Conservation (phyloP, 2,329 filamentous ascomycete genomes). For the Ophiostoma sp. region DNA sequence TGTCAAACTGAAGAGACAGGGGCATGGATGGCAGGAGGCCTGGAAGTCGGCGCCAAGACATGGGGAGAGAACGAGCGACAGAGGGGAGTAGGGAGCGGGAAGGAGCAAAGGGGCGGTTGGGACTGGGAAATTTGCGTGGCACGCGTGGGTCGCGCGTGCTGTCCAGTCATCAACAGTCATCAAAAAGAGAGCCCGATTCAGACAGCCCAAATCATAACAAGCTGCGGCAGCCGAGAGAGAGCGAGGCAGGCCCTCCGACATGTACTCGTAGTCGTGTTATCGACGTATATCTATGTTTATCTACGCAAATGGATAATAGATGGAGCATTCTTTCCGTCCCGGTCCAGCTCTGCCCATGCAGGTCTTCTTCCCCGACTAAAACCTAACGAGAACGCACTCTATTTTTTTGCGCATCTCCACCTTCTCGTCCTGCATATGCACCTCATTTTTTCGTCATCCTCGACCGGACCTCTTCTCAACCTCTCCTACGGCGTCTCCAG, state of each 20-base stretch:
- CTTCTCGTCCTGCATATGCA: slow-evolving; percentile 13
- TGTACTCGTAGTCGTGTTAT: too few species aligned
- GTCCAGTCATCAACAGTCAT: not conserved
- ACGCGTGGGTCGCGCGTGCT: slow-evolving; percentile 8
- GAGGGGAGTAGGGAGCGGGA: not conserved
- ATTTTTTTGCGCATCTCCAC: slow-evolving; percentile 15
- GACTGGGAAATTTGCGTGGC: slow-evolving; percentile 1
- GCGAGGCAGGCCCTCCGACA: too few species aligned
- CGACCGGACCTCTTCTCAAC: not conserved
- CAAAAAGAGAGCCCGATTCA: not conserved
- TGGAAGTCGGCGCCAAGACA: not conserved
- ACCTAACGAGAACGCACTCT: slow-evolving; percentile 13
- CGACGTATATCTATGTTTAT: too few species aligned
- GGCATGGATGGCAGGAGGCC: not conserved
- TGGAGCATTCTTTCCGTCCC: not conserved
- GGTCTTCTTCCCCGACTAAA: not conserved
- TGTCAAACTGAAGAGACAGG: not conserved
- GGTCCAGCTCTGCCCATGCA: not conserved
- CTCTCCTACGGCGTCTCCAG: not conserved
- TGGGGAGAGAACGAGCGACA: not conserved
- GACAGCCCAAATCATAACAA: not conserved
- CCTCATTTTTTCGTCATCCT: slow-evolving; percentile 10
- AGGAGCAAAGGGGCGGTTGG: not conserved
- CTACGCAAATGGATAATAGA: not conserved
- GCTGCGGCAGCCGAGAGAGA: too few species aligned